Conservation (phyloP, 495 filamentous ascomycete species). For the Hyaloscypha bicolor region DNA sequence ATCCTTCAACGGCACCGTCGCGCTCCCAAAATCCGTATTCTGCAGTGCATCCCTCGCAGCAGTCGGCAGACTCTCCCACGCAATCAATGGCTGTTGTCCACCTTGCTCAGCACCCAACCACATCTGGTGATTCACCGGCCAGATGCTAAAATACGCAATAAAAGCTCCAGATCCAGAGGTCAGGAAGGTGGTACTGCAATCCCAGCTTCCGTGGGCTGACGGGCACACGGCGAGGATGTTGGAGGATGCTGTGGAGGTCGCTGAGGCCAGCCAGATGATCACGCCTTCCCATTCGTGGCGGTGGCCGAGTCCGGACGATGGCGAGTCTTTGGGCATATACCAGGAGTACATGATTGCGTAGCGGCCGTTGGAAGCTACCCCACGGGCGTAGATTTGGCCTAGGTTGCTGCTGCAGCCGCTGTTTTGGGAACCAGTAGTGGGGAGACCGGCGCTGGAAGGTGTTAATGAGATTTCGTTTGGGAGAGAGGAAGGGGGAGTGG, state of each 20-base stretch:
- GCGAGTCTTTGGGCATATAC: conserved; percentile 32
- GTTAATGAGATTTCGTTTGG: not conserved
- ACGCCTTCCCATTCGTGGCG: conserved; percentile 38
- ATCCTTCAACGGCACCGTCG: conserved; percentile 47
- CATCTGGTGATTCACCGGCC: conserved; percentile 41
- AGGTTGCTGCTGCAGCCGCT: conserved; percentile 43
- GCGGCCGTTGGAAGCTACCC: conserved; percentile 18
- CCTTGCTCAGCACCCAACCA: conserved; percentile 45
- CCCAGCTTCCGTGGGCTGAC: conserved; percentile 46
- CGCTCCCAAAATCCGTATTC: conserved; percentile 42
- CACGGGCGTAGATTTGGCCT: conserved; percentile 52
- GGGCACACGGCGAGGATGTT: conserved; percentile 51
- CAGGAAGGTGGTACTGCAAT: conserved; percentile 34
- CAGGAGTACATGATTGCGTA: conserved; percentile 54
- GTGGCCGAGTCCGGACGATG: conserved; percentile 18
- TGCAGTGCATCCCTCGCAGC: conserved; percentile 39
- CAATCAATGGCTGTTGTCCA: conserved; percentile 51
- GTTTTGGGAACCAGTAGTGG: conserved; percentile 30
- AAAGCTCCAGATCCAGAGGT: conserved; percentile 28
- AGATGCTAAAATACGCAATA: too few relatives aligned
- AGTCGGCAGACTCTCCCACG: conserved; percentile 50
- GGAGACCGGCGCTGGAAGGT: conserved; percentile 43
- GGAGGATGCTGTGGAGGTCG: conserved; percentile 31
- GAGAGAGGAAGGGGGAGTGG: conserved; percentile 10
- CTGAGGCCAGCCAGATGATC: conserved; percentile 45